Evolutionary conservation across 495 filamentous ascomycete genomes (phyloP).

Genomic region (Parathielavia hyrcaniae): DNA sequence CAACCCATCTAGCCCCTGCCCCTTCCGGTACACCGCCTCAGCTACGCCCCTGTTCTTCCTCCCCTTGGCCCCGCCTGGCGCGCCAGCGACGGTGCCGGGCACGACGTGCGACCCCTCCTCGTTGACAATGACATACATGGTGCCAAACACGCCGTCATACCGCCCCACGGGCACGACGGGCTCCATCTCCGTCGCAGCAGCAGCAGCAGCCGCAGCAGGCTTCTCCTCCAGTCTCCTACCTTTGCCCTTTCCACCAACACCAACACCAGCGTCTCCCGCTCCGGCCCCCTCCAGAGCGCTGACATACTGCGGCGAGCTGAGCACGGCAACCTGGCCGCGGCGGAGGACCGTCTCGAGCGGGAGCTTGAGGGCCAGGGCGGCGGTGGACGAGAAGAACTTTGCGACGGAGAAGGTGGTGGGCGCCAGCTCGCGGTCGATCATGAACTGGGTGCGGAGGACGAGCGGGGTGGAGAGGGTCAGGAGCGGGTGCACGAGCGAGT

Average conservation of each 20-base stretch:
- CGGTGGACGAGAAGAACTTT: conserved; percentile 65
- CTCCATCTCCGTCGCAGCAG: conserved; percentile 40
- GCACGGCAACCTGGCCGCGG: conserved; percentile 71
- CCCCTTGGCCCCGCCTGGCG: conserved; percentile 16
- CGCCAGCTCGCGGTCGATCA: conserved; percentile 74
- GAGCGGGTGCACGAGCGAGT: conserved; percentile 74
- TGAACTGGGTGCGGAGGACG: conserved; percentile 67
- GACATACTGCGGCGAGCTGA: conserved; percentile 39
- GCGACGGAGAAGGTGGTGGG: conserved; percentile 71
- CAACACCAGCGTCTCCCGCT: too few species aligned
- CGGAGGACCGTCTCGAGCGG: conserved; percentile 89
- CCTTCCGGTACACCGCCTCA: conserved; percentile 52
- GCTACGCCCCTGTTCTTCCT: conserved; percentile 33
- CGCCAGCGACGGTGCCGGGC: conserved; percentile 6
- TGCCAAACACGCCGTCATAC: conserved; percentile 76
- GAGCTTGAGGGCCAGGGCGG: conserved; percentile 77
- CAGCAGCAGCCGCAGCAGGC: background rate
- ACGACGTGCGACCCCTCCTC: conserved; percentile 64
- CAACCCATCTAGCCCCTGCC: conserved; percentile 77
- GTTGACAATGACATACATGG: conserved; percentile 76
- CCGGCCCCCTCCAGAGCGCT: conserved; percentile 35
- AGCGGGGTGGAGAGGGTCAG: conserved; percentile 75
- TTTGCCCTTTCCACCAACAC: background rate
- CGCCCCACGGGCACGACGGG: conserved; percentile 68
- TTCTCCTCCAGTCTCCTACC: conserved; percentile 27